phyloP scores from a whole-genome alignment of 2,329 filamentous ascomycete genomes.

The Boeremia exigua region DNA sequence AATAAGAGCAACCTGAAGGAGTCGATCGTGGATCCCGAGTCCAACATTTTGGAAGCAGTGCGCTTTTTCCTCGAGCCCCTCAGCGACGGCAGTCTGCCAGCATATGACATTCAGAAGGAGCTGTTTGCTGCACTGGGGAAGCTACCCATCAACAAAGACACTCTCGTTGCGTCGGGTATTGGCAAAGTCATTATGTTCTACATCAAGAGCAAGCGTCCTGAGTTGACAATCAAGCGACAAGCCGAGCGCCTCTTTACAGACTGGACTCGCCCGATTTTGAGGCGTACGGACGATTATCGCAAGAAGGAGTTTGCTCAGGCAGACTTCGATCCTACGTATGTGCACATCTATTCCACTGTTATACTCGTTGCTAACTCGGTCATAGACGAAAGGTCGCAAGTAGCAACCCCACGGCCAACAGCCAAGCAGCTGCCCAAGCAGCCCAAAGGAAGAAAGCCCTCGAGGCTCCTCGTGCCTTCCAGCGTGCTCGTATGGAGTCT shows the following conservation, averaged over 20 bases:
- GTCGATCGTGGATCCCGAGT: slow-evolving; percentile 89
- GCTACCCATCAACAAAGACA: slow-evolving; percentile 89
- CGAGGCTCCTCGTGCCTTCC: slow-evolving; percentile 59
- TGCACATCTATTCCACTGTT: slow-evolving; percentile 11
- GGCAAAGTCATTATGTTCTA: slow-evolving; percentile 98
- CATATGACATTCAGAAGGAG: slow-evolving; percentile 97
- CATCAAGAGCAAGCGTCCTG: slow-evolving; percentile 89
- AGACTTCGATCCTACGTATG: slow-evolving; percentile 64
- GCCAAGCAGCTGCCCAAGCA: slow-evolving; percentile 42
- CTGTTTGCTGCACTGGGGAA: slow-evolving; percentile 81
- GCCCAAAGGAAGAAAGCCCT: slow-evolving; percentile 56
- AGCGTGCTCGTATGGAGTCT: slow-evolving; percentile 65
- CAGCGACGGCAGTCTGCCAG: slow-evolving; percentile 90
- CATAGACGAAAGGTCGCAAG: slow-evolving; percentile 37
- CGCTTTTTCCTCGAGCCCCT: slow-evolving; percentile 97
- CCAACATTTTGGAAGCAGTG: slow-evolving; percentile 91
- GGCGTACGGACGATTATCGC: slow-evolving; percentile 92
- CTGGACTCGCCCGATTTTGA: slow-evolving; percentile 93
- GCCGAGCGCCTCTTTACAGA: slow-evolving; percentile 92
- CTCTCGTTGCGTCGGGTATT: slow-evolving; percentile 87
- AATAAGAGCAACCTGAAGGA: slow-evolving; percentile 88
- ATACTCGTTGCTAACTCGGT: slow-evolving; percentile 22
- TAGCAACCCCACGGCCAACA: slow-evolving; percentile 32
- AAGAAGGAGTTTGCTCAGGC: slow-evolving; percentile 74
- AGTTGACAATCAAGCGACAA: slow-evolving; percentile 88